These are phyloP conservation scores for Diatrype stigma DNA, from an alignment of 2,329 filamentous ascomycete genomes.

Conservation along the genomic window DNA sequence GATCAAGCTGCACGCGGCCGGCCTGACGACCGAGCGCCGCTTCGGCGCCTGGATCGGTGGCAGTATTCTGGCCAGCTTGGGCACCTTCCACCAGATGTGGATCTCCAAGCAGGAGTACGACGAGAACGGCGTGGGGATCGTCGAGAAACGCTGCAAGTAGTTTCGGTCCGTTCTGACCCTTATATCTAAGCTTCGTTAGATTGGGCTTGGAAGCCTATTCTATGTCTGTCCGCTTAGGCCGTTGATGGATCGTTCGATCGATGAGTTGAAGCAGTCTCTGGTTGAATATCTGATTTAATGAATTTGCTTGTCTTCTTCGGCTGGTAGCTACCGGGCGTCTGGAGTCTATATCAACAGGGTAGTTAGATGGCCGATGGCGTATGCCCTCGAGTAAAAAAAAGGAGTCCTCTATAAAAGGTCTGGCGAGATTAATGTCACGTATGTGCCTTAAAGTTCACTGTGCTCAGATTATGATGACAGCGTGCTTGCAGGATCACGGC, in stretches of 20 bases:
- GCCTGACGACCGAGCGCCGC: slow-evolving; percentile 80
- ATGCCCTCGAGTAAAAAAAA: not conserved
- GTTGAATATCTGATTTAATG: not conserved
- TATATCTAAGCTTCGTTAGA: slow-evolving; percentile 1
- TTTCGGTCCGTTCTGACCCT: not conserved
- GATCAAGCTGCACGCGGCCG: slow-evolving; percentile 84
- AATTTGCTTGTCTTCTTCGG: not conserved
- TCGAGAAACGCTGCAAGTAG: slow-evolving; percentile 95
- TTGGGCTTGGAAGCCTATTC: no score
- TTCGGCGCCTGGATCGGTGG: slow-evolving; percentile 96
- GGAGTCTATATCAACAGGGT: not conserved
- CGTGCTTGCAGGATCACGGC: no score
- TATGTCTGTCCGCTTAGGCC: no score
- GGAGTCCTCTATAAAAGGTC: not conserved
- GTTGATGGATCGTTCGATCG: no score
- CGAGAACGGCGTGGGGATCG: slow-evolving; percentile 83
- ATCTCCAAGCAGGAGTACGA: slow-evolving; percentile 97
- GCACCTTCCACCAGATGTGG: slow-evolving; percentile 99
- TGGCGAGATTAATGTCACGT: not conserved
- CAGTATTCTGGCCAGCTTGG: slow-evolving; percentile 89
- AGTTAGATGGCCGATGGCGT: not conserved
- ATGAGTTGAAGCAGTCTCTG: not conserved
- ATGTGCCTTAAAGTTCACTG: no score
- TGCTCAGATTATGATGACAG: no score
- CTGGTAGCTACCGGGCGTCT: not conserved